Evolutionary conservation across 1,139 yeast species (phyloP).

Genomic region (Keqinozyma sinolaborantium): DNA sequence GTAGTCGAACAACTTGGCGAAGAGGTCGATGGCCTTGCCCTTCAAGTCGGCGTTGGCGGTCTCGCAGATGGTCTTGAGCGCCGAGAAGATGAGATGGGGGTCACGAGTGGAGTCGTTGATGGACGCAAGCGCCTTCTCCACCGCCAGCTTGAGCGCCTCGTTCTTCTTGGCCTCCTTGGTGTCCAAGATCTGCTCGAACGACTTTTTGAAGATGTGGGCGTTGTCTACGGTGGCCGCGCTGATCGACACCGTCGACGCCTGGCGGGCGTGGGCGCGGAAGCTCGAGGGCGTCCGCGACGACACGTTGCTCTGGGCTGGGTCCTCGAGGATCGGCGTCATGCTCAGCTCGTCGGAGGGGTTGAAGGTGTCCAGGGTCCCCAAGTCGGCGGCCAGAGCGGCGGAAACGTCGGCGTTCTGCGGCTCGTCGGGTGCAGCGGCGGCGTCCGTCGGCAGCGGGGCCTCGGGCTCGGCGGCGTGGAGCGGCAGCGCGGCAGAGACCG

Average conservation of each 20-base stretch:
- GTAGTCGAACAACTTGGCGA: constrained; percentile 44
- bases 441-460: too few species aligned
- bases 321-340: constrained; percentile 10
- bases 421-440: too few species aligned
- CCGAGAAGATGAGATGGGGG: constrained; percentile 35
- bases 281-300: neutral
- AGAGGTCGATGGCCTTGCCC: constrained; percentile 40
- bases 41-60: constrained; percentile 29
- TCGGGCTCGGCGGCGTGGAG: too few species aligned
- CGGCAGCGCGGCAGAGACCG: too few species aligned
- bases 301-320: constrained; percentile 5
- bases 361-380: neutral
- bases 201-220: constrained; percentile 34
- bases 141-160: constrained; percentile 24
- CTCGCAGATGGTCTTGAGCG: constrained; percentile 40
- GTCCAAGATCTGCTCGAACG: constrained; percentile 31
- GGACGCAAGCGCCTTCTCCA: constrained; percentile 36
- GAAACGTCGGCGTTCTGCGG: too few species aligned
- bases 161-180: constrained; percentile 43
- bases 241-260: constrained; percentile 20
- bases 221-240: constrained; percentile 31
- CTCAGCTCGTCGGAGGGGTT: constrained; percentile 1
- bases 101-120: constrained; percentile 27
- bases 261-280: constrained; percentile 11
- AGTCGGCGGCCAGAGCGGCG: neutral